Evolutionary conservation across 2,329 filamentous ascomycete genomes (phyloP).

Genomic region (Exophiala dermatitidis): DNA sequence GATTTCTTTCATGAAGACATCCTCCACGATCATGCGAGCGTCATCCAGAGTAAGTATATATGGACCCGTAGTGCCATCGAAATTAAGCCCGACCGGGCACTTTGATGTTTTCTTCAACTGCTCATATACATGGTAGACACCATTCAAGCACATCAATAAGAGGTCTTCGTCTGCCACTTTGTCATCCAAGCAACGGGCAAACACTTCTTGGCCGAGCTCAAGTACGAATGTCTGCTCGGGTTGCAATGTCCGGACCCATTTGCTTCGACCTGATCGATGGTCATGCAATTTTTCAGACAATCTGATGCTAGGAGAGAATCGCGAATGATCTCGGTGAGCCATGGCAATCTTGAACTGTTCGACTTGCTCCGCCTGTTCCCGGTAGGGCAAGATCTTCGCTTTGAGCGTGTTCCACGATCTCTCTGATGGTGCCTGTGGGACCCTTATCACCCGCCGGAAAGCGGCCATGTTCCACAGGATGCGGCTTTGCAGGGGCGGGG

Average conservation of each 20-base stretch:
- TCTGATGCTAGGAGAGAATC: constrained; percentile 2
- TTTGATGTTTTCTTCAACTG: background rate
- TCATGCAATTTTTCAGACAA: constrained; percentile 17
- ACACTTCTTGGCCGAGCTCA: constrained; percentile 21
- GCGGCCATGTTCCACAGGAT: constrained; percentile 35
- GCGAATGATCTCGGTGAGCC: background rate
- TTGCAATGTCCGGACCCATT: background rate
- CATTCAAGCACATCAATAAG: constrained; percentile 28
- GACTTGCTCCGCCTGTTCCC: constrained; percentile 25
- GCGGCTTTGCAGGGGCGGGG: constrained; percentile 32
- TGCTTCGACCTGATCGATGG: constrained; percentile 10
- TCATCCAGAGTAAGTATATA: constrained; percentile 32
- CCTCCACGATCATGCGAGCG: constrained; percentile 29
- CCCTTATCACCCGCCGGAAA: constrained; percentile 34
- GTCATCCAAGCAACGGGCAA: constrained; percentile 15
- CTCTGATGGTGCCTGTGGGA: constrained; percentile 29
- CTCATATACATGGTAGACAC: constrained; percentile 26
- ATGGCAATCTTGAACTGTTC: constrained; percentile 17
- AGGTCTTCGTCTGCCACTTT: constrained; percentile 28
- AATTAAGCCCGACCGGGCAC: constrained; percentile 19
- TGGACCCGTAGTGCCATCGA: constrained; percentile 18
- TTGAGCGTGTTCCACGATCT: constrained; percentile 29
- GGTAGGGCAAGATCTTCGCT: constrained; percentile 27
- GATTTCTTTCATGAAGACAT: constrained; percentile 24
- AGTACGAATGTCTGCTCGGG: constrained; percentile 28